These are phyloP conservation scores for Saturnispora sekii DNA, from an alignment of 805 yeast species.

Conservation along the genomic window DNA sequence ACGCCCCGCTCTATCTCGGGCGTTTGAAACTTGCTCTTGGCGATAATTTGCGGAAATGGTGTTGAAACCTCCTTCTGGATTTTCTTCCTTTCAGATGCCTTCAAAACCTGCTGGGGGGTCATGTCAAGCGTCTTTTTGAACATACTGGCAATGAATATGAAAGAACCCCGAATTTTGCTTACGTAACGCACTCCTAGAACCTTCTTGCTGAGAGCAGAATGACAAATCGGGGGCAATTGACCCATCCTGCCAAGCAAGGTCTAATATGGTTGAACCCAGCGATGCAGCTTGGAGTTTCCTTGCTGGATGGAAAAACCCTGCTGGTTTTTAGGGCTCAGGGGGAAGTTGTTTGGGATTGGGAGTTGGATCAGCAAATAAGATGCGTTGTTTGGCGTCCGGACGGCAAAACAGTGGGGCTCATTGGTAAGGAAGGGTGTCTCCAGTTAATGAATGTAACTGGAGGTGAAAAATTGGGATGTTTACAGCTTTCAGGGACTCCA, in stretches of 20 bases:
- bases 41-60: slow-evolving; percentile 44
- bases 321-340: slow-evolving; percentile 26
- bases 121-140: slow-evolving; percentile 46
- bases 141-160: slow-evolving; percentile 26
- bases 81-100: slow-evolving; percentile 68
- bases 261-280: slow-evolving; percentile 26
- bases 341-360: slow-evolving; percentile 27
- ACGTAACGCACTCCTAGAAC: no score
- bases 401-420: slow-evolving; percentile 24
- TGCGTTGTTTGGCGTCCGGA: slow-evolving; percentile 24
- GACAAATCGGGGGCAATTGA: neutral
- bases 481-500: no score
- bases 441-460: slow-evolving; percentile 23
- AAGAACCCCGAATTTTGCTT: no score
- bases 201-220: no score
- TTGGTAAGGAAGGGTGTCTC: slow-evolving; percentile 17
- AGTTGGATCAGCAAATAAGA: slow-evolving; percentile 1
- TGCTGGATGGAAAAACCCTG: slow-evolving; percentile 20
- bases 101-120: slow-evolving; percentile 71
- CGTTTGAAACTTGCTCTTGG: slow-evolving; percentile 55
- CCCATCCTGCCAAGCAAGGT: slow-evolving; percentile 3
- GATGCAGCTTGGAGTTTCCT: slow-evolving; percentile 27
- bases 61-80: slow-evolving; percentile 30
- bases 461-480: slow-evolving; percentile 15
- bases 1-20: slow-evolving; percentile 43